Base-by-base conservation (phyloP, 2,329 filamentous ascomycete genomes). In the Diaporthe citri region DNA sequence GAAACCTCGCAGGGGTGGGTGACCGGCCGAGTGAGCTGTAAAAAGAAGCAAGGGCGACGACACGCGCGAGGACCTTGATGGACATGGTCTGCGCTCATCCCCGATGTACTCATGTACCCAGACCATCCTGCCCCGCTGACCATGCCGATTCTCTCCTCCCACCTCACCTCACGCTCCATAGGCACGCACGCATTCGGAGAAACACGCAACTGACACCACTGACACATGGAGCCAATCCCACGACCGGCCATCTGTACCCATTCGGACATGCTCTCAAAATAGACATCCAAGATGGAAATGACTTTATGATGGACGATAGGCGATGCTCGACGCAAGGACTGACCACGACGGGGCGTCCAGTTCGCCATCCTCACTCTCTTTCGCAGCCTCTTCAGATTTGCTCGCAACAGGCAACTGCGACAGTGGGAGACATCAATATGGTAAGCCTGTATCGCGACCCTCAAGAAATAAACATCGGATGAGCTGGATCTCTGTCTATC, bases 51-150 rank as follows among this genome's bases (percentile, higher is more conserved):
- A 13, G 64, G 34, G 48, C 46, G 62, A 39, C 22, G 46, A 67
- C 25, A 52, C 39, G 59, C 41, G 28, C 20, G 43, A 51, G 62
- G 17, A 66, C 62, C 62, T 51, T 36, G 28, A 66, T 66, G 62
- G 60, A 64, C 60, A 64, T 64, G 60, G 60, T 64, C 60, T 64
- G 60, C 13, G 41, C 17, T 15, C 20, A 64, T 64, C 60, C 25
- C 2, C 4, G 2, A 34, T 8, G 28, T 43, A 34, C 41, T 8
- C 60, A 34, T n/a, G 41, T 48, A 64, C 60, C 34, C 39, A 64
- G 60, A 48, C 60, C 25, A 34, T 28, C 41, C 60, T 22, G 41
- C 60, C 60, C 41, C 41, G 60, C 41, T 34, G 15, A 31, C 60
- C 25, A 22, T 12, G 4, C n/a, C 17, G 17, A 4, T 31, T 20